Percentiles rank a stretch among this genome's conserved stretches.
These are phyloP conservation scores for Davidsoniella virescens DNA, from an alignment of 2,329 filamentous ascomycete genomes.

Conservation along the genomic window DNA sequence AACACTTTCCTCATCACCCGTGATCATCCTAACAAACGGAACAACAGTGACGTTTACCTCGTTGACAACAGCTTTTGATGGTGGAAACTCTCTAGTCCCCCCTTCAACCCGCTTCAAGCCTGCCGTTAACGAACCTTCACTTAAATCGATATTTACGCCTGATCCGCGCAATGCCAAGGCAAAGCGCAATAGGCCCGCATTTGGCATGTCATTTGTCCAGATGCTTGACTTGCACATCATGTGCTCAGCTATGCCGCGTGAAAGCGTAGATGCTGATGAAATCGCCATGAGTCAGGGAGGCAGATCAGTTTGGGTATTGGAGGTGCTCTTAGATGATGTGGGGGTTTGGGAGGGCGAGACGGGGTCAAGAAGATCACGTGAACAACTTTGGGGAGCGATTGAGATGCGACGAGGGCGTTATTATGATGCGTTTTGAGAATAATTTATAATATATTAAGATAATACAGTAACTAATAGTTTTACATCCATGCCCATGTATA, in stretches of 20 bases:
- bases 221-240: constrained; percentile 39
- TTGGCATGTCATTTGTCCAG: constrained; percentile 38
- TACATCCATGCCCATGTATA: background rate
- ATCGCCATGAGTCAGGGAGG: background rate
- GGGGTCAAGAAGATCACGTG: constrained; percentile 23
- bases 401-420: constrained; percentile 25
- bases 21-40: constrained; percentile 40
- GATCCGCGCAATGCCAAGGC: constrained; percentile 16
- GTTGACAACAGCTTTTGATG: background rate
- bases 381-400: constrained; percentile 38
- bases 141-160: constrained; percentile 34
- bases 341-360: constrained; percentile 25
- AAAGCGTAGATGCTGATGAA: constrained; percentile 24
- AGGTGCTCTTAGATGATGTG: constrained; percentile 35
- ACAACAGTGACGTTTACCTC: constrained; percentile 18
- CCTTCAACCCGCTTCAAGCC: background rate
- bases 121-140: constrained; percentile 26
- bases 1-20: constrained; percentile 24
- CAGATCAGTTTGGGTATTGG: constrained; percentile 26
- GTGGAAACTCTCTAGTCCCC: background rate
- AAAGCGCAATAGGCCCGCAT: constrained; percentile 30
- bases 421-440: constrained; percentile 13
- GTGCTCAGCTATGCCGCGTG: constrained; percentile 28
- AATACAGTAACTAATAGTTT: background rate
- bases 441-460: background rate